Base-by-base conservation (phyloP, 257 asterid species). In the Prunella vulgaris region DNA sequence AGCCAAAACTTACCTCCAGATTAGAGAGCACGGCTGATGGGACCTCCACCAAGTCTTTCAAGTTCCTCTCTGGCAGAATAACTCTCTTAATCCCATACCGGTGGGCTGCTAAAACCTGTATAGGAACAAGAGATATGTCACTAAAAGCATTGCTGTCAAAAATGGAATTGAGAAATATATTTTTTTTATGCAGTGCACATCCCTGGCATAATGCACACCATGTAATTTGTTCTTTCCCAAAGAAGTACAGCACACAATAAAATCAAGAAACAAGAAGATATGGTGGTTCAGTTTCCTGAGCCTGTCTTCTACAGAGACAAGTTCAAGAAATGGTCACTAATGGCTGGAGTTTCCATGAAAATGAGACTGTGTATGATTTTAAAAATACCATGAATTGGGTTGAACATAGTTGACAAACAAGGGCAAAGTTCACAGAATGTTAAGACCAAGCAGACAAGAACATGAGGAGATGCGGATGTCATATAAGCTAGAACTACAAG, bases 81-180 rank as follows among this genome's bases (percentile, higher is more conserved):
- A 94, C 93, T 85, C 99, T 85, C 84, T 94, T 94, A 71, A 94
- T 83, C 61, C 99, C 98, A 64, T 81, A 87, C 9, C 98, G 87
- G 78, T 94, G 99, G 48, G 99, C 98, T 10, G 97, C 99, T 84
- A 94, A 81, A 73, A 94, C 98, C 99, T 94, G 84, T 63, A 82
- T 4, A 17, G 37, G 44, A 24, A 14, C 35, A 66, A 14, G 20
- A 64, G 57, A 57, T 8, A 57, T 9, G 17, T 18, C 2, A 2
- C 21, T 58, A 59, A 27, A 66, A 44, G 49, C 65, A 54, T 49
- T 69, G 65, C 61, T 57, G 61, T 35, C 52, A 63, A 64, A 22
- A 44, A 37, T 3, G 10, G 49, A 42, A 10, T 12, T 0, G 32
- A 58, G 18, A 48, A 25, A 37, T 52, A 2, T 2, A 8, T 28